Percentiles rank a stretch among this genome's conserved stretches.
Conservation (phyloP, 768 basidiomycete genomes). For the Rhodotorula paludigena region DNA sequence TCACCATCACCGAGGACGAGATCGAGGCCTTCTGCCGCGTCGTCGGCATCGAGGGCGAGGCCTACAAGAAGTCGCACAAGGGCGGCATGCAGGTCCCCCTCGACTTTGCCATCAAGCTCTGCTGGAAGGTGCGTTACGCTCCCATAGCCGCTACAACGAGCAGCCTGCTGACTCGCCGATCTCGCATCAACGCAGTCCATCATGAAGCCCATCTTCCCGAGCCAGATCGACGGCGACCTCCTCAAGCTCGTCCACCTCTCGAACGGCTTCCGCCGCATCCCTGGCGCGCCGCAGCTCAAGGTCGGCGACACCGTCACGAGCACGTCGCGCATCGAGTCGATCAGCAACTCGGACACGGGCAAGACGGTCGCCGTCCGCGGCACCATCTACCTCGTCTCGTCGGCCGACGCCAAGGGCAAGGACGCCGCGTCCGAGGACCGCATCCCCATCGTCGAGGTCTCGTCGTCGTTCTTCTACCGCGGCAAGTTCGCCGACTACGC, state of each 20-base stretch:
- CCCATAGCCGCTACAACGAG: not conserved
- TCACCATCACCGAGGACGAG: conserved; percentile 63
- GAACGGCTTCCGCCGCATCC: conserved; percentile 87
- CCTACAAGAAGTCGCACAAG: conserved; percentile 73
- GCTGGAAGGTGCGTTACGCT: conserved; percentile 76
- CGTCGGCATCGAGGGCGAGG: conserved; percentile 86
- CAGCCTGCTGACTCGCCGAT: conserved; percentile 12
- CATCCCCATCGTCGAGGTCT: conserved; percentile 82
- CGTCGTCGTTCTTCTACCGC: conserved; percentile 93
- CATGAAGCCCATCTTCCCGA: conserved; percentile 96
- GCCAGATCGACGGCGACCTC: conserved; percentile 83
- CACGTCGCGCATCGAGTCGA: conserved; percentile 79
- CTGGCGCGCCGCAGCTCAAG: conserved; percentile 67
- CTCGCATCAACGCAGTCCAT: conserved; percentile 66
- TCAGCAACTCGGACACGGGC: conserved; percentile 82
- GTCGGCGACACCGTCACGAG: conserved; percentile 87
- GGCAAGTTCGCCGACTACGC: conserved; percentile 88
- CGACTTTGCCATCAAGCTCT: conserved; percentile 97
- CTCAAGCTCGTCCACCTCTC: conserved; percentile 94
- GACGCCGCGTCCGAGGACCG: conserved; percentile 49
- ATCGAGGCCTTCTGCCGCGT: conserved; percentile 88
- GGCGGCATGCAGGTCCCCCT: conserved; percentile 77
- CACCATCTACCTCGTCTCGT: conserved; percentile 41
- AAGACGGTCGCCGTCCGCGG: conserved; percentile 91
- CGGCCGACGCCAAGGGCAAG: conserved; percentile 73